Evolutionary conservation across 2,329 filamentous ascomycete species (phyloP).

Genomic region (Penicillium olsonii): DNA sequence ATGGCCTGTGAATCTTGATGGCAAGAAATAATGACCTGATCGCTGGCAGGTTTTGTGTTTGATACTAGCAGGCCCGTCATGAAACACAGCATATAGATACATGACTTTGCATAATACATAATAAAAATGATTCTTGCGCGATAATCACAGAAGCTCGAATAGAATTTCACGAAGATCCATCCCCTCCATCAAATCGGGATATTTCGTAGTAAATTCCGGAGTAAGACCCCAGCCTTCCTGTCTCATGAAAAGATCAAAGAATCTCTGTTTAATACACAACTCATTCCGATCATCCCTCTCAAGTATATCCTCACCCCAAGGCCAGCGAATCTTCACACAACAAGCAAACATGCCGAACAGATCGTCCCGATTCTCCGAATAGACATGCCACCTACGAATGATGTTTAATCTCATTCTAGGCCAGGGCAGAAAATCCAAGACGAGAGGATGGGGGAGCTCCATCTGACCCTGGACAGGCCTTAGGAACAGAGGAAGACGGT

Average conservation of each 20-base stretch:
- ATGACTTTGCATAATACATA: neutral
- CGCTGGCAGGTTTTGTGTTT: no score
- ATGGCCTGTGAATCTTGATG: conserved; percentile 15
- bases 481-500: conserved; percentile 19
- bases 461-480: conserved; percentile 23
- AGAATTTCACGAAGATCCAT: conserved; percentile 19
- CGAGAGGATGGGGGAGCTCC: conserved; percentile 19
- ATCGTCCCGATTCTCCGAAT: conserved; percentile 13
- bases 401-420: conserved; percentile 25
- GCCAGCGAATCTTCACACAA: conserved; percentile 29
- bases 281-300: conserved; percentile 23
- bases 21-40: neutral
- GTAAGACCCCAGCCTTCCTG: conserved; percentile 28
- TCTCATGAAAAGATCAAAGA: conserved; percentile 22
- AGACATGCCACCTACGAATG: conserved; percentile 25
- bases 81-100: neutral
- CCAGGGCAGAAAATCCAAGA: conserved; percentile 25
- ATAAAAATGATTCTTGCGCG: neutral
- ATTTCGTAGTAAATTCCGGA: conserved; percentile 25
- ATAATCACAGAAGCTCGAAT: conserved; percentile 7
- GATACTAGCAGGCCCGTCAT: no score
- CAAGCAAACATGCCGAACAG: conserved; percentile 20
- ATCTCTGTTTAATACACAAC: conserved; percentile 18
- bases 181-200: conserved; percentile 24
- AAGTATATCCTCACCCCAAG: conserved; percentile 26